These are phyloP conservation scores for Rhododendron kiyosumense DNA, from an alignment of 148 eudicot species.

Conservation along the genomic window DNA sequence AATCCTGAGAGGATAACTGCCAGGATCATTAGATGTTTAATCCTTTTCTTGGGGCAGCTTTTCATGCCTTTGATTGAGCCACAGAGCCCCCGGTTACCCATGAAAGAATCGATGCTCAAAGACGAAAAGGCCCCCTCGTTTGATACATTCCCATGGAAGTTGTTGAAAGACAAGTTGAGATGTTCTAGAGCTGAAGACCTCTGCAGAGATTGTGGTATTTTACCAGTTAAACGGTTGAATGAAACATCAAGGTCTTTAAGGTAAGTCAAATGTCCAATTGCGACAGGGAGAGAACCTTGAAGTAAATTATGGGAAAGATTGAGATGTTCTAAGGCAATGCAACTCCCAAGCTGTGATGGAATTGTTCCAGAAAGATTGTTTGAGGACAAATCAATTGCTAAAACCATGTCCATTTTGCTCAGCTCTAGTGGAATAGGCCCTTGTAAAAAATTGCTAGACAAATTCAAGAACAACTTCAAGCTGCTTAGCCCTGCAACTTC, in stretches of 20 bases:
- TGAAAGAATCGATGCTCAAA: conserved; percentile 42
- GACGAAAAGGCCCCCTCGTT: conserved; percentile 47
- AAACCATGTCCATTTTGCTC: conserved; percentile 82
- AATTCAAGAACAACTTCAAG: conserved; percentile 68
- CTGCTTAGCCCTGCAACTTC: conserved; percentile 65
- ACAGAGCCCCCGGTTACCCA: conserved; percentile 59
- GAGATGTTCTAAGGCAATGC: conserved; percentile 62
- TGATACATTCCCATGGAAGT: conserved; percentile 48
- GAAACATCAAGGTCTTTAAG: conserved; percentile 62
- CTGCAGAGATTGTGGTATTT: conserved; percentile 55
- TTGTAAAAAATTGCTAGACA: conserved; percentile 53
- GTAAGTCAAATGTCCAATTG: conserved; percentile 56
- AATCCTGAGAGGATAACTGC: conserved; percentile 33
- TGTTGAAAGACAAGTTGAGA: conserved; percentile 66
- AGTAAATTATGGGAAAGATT: conserved; percentile 55
- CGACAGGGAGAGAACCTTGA: conserved; percentile 41
- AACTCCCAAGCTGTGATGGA: conserved; percentile 70
- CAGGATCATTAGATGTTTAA: conserved; percentile 21
- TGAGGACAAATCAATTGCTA: conserved; percentile 66
- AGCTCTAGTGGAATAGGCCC: conserved; percentile 72
- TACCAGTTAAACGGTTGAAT: conserved; percentile 44
- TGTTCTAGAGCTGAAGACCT: conserved; percentile 39
- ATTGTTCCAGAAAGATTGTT: conserved; percentile 53
- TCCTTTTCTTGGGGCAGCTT: conserved; percentile 28
- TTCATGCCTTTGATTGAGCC: conserved; percentile 57